Percentiles rank a stretch among this genome's conserved stretches.
Evolutionary conservation across 2,329 filamentous ascomycete species (phyloP).

Genomic region (Coleophoma crateriformis): DNA sequence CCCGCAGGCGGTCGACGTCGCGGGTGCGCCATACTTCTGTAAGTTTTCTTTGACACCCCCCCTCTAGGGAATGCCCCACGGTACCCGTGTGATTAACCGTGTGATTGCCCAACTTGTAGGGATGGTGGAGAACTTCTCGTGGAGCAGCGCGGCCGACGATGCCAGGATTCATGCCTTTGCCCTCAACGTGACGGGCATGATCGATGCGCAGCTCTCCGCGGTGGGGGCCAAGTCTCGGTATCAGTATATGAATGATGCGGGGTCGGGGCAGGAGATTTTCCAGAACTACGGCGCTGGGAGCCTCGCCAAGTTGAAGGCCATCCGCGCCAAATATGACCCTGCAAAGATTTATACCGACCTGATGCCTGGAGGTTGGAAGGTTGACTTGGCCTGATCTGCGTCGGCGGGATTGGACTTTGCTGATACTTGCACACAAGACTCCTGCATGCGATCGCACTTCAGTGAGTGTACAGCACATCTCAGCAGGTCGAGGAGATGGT

Average conservation of each 20-base stretch:
- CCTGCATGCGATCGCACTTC: too few species aligned
- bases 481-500: too few species aligned
- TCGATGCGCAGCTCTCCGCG: conserved; percentile 7
- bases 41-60: neutral
- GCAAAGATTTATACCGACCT: conserved; percentile 20
- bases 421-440: too few species aligned
- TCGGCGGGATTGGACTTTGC: too few species aligned
- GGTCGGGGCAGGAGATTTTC: conserved; percentile 14
- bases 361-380: conserved; percentile 14
- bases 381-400: neutral
- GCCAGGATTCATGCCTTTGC: conserved; percentile 6
- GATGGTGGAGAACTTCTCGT: conserved; percentile 12
- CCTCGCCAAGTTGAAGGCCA: conserved; percentile 24
- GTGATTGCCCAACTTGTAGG: conserved; percentile 1
- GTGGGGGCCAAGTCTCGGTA: conserved; percentile 4
- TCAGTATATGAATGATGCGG: conserved; percentile 12
- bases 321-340: conserved; percentile 29
- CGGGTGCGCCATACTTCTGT: conserved; percentile 10
- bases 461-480: too few species aligned
- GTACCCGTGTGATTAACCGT: too few species aligned
- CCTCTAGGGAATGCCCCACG: too few species aligned
- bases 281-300: conserved; percentile 27
- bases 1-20: conserved; percentile 8
- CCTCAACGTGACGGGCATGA: conserved; percentile 4
- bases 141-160: conserved; percentile 9